Percentiles rank a stretch among this genome's conserved stretches.
Conservation (phyloP, 2,329 filamentous ascomycete genomes). For the Aspergillus glaucus region DNA sequence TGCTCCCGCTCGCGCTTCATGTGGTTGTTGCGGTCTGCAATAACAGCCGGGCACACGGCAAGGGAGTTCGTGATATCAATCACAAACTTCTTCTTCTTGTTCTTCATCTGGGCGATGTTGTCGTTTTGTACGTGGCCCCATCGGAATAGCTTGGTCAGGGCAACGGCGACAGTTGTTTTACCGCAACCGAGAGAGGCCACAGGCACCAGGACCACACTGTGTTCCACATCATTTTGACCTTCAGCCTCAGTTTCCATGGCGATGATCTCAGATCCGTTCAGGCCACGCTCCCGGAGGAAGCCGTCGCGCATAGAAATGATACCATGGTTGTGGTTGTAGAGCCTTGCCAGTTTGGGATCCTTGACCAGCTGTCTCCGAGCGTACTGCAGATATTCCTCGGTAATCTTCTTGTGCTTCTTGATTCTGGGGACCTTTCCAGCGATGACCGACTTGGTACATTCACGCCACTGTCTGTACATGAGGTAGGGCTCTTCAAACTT, state of each 20-base stretch:
- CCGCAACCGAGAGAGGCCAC: slow-evolving; percentile 93
- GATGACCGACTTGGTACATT: slow-evolving; percentile 90
- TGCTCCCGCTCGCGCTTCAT: slow-evolving; percentile 81
- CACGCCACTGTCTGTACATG: slow-evolving; percentile 98
- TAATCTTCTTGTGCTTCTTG: slow-evolving; percentile 85
- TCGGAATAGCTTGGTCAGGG: slow-evolving; percentile 71
- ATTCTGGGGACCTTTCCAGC: slow-evolving; percentile 64
- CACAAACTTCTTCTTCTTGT: slow-evolving; percentile 72
- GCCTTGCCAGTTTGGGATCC: slow-evolving; percentile 60
- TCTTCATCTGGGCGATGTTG: slow-evolving; percentile 73
- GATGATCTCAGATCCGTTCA: slow-evolving; percentile 86
- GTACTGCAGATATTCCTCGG: slow-evolving; percentile 81
- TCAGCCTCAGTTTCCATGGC: slow-evolving; percentile 55
- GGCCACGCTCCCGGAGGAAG: slow-evolving; percentile 74
- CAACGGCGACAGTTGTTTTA: slow-evolving; percentile 87
- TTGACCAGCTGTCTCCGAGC: slow-evolving; percentile 66
- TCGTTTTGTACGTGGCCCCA: slow-evolving; percentile 97
- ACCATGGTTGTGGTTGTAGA: slow-evolving; percentile 82
- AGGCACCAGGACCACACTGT: slow-evolving; percentile 76
- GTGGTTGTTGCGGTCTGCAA: slow-evolving; percentile 93
- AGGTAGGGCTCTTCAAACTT: slow-evolving; percentile 99
- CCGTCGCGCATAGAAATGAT: slow-evolving; percentile 88
- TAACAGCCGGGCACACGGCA: slow-evolving; percentile 61
- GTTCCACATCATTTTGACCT: slow-evolving; percentile 48
- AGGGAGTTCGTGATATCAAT: slow-evolving; percentile 62